These are phyloP conservation scores for Suhomyces faveliae DNA, from an alignment of 805 yeast species.

Conservation along the genomic window DNA sequence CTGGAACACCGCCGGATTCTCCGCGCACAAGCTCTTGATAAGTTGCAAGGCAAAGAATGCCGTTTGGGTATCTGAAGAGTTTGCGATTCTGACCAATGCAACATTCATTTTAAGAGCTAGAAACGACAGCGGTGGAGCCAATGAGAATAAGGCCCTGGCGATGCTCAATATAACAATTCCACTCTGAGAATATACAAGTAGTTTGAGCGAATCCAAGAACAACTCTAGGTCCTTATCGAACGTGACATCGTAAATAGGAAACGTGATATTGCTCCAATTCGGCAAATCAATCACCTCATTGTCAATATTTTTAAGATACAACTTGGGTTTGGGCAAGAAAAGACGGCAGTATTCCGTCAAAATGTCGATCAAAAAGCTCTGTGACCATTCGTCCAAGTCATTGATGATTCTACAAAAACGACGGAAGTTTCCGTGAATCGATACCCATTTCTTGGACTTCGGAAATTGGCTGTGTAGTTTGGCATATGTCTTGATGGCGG, in stretches of 20 bases:
- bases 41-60: slow-evolving; percentile 44
- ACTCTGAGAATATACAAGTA: slow-evolving; percentile 51
- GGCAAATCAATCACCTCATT: slow-evolving; percentile 39
- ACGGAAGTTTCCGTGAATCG: slow-evolving; percentile 71
- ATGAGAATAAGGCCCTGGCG: slow-evolving; percentile 52
- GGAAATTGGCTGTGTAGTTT: slow-evolving; percentile 44
- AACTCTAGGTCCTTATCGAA: slow-evolving; percentile 57
- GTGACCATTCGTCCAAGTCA: slow-evolving; percentile 74
- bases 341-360: slow-evolving; percentile 64
- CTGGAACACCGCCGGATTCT: slow-evolving; percentile 32
- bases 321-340: slow-evolving; percentile 56
- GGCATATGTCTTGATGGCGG: slow-evolving; percentile 59
- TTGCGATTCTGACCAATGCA: slow-evolving; percentile 47
- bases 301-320: slow-evolving; percentile 30
- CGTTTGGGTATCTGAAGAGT: slow-evolving; percentile 22
- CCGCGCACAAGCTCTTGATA: slow-evolving; percentile 37
- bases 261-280: slow-evolving; percentile 28
- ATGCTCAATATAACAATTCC: slow-evolving; percentile 62
- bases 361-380: slow-evolving; percentile 55
- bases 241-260: slow-evolving; percentile 31
- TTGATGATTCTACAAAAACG: slow-evolving; percentile 48
- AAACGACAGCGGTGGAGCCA: slow-evolving; percentile 58
- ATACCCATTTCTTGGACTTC: slow-evolving; percentile 47
- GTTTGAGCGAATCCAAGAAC: slow-evolving; percentile 48
- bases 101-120: slow-evolving; percentile 48